A percentile compares a stretch with the other conserved stretches of the same genome.
phyloP scores from a whole-genome alignment of 179 eudicot genomes.

The Beta corolliflora region DNA sequence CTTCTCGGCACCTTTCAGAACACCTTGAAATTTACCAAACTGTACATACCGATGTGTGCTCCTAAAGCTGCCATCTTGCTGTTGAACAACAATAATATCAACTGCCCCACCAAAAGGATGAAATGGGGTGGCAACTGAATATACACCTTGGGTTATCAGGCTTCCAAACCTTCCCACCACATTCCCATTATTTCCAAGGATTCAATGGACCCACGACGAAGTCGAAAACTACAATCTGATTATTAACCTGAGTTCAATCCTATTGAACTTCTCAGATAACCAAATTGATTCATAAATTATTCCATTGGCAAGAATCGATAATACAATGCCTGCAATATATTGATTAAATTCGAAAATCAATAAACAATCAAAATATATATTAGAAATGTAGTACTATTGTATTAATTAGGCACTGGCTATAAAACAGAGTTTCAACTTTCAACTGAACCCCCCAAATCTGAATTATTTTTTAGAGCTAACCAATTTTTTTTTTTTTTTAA shows the following conservation, averaged over 20 bases:
- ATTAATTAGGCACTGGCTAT: too few relatives aligned
- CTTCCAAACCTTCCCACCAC: constrained; percentile 83
- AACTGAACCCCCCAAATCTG: too few relatives aligned
- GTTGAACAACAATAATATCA: constrained; percentile 89
- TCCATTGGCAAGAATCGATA: constrained; percentile 7
- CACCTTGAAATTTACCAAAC: constrained; percentile 98
- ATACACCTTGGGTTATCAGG: constrained; percentile 82
- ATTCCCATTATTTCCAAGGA: constrained; percentile 58
- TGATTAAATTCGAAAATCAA: background rate
- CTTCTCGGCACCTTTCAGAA: constrained; percentile 91
- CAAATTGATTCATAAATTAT: constrained; percentile 22
- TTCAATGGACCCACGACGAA: constrained; percentile 14
- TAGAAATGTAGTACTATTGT: too few relatives aligned
- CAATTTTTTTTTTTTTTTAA: too few relatives aligned
- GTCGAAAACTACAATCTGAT: background rate
- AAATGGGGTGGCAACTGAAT: constrained; percentile 95
- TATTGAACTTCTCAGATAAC: constrained; percentile 15
- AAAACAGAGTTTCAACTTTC: too few relatives aligned
- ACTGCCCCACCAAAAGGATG: constrained; percentile 99
- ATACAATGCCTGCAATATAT: constrained; percentile 27
- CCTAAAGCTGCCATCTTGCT: constrained; percentile 84
- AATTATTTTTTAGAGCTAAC: too few relatives aligned
- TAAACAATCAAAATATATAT: background rate
- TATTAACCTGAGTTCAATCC: constrained; percentile 12
- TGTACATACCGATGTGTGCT: constrained; percentile 97